Conservation (phyloP, 139 green algal species). For the Tetraselmis chui region DNA sequence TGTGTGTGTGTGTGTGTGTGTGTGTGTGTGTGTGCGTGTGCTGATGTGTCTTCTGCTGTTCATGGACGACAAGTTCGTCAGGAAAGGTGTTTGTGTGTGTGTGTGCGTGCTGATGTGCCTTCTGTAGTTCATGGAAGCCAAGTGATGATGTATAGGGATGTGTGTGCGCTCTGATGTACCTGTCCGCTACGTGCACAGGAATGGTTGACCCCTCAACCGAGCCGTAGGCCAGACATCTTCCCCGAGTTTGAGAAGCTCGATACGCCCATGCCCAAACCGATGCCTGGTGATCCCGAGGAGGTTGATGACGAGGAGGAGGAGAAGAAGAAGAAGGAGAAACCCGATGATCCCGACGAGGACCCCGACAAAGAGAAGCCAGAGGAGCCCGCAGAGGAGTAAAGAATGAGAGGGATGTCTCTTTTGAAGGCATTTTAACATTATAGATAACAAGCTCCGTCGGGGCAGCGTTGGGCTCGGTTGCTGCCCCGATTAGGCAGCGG, state of each 20-base stretch:
- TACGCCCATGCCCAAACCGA: slow-evolving; percentile 56
- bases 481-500: too few relatives aligned
- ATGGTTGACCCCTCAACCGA: slow-evolving; percentile 85
- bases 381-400: slow-evolving; percentile 33
- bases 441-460: too few relatives aligned
- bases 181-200: slow-evolving; percentile 51
- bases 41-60: background rate
- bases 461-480: too few relatives aligned
- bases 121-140: background rate
- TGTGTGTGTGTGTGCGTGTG: too few relatives aligned
- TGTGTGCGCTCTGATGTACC: background rate
- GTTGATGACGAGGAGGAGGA: slow-evolving; percentile 82
- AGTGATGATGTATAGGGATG: background rate
- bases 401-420: too few relatives aligned
- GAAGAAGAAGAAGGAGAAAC: slow-evolving; percentile 69
- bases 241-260: slow-evolving; percentile 92
- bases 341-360: slow-evolving; percentile 55
- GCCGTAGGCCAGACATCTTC: slow-evolving; percentile 79
- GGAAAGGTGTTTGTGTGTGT: background rate
- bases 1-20: too few relatives aligned
- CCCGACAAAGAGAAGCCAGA: slow-evolving; percentile 47
- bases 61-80: slow-evolving; percentile 1
- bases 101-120: background rate
- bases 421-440: too few relatives aligned
- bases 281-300: slow-evolving; percentile 81